phyloP scores from a whole-genome alignment of 2,329 filamentous ascomycete species.

The Pseudocercospora vitis region DNA sequence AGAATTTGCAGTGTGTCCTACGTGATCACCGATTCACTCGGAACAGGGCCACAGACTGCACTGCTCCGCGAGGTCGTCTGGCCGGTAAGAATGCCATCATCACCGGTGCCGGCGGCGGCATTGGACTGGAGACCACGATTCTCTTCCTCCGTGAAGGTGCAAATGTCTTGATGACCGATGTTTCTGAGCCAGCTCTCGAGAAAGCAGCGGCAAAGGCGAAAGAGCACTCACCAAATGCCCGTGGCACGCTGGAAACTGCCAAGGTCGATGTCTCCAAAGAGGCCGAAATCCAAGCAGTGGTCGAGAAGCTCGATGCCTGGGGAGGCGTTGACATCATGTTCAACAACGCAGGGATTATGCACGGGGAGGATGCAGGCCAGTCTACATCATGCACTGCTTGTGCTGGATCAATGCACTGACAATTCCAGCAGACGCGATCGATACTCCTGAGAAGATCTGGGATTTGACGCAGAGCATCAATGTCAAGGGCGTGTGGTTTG shows the following conservation, averaged over 20 bases:
- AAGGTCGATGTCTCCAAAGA: conserved; percentile 85
- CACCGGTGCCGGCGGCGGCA: conserved; percentile 84
- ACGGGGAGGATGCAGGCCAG: conserved; percentile 59
- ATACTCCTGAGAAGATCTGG: conserved; percentile 89
- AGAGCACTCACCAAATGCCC: conserved; percentile 59
- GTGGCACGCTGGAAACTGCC: conserved; percentile 62
- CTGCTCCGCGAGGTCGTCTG: conserved; percentile 48
- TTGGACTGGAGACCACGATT: conserved; percentile 87
- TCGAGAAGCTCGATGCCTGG: conserved; percentile 76
- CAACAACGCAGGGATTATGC: conserved; percentile 99
- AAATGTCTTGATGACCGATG: conserved; percentile 80
- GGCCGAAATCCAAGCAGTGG: conserved; percentile 69
- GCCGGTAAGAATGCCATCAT: conserved; percentile 70
- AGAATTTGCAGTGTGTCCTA: background rate
- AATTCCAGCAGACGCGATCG: conserved; percentile 57
- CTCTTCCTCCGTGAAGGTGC: conserved; percentile 89
- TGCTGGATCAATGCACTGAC: too few relatives aligned
- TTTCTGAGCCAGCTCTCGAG: conserved; percentile 74
- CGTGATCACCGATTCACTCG: conserved; percentile 8
- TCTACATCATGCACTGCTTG: too few relatives aligned
- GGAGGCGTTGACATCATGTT: conserved; percentile 90
- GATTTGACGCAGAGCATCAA: conserved; percentile 92
- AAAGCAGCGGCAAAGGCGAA: conserved; percentile 74
- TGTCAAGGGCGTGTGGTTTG: conserved; percentile 98
- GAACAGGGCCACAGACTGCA: conserved; percentile 21